Conservation (phyloP, 805 yeast species). For the Candida maesae region DNA sequence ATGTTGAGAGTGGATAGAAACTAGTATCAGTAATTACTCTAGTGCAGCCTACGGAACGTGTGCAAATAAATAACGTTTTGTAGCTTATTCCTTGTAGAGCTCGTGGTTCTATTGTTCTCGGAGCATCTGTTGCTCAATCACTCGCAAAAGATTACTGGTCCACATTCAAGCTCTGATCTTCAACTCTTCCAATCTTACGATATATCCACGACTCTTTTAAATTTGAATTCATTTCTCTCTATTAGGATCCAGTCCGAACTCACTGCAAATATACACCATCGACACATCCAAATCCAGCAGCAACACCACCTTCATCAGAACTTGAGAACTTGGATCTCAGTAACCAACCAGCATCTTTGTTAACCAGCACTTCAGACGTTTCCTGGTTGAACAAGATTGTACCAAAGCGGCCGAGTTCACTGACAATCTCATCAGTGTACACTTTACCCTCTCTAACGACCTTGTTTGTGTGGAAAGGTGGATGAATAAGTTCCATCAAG, state of each 20-base stretch:
- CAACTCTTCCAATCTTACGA: too few relatives aligned
- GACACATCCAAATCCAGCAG: conserved; percentile 97
- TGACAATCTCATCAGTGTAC: conserved; percentile 68
- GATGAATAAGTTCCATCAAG: conserved; percentile 88
- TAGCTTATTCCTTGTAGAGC: too few relatives aligned
- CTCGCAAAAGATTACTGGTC: too few relatives aligned
- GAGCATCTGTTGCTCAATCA: too few relatives aligned
- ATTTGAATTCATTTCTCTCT: too few relatives aligned
- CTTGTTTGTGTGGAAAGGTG: conserved; percentile 64
- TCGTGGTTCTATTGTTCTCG: too few relatives aligned
- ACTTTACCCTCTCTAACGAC: conserved; percentile 66
- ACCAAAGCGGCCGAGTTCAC: conserved; percentile 93
- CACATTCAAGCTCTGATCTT: too few relatives aligned
- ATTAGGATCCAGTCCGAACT: too few relatives aligned
- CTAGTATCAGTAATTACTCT: too few relatives aligned
- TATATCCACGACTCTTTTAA: too few relatives aligned
- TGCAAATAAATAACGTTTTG: too few relatives aligned
- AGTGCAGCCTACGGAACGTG: too few relatives aligned
- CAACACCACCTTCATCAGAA: conserved; percentile 97
- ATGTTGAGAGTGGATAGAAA: conserved; percentile 44
- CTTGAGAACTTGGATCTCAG: conserved; percentile 83
- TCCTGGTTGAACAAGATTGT: conserved; percentile 68
- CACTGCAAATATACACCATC: conserved; percentile 63
- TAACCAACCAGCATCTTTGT: conserved; percentile 78
- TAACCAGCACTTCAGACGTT: conserved; percentile 51